phyloP scores from a whole-genome alignment of 352 stramenopile species.

The Phytophthora aleatoria region DNA sequence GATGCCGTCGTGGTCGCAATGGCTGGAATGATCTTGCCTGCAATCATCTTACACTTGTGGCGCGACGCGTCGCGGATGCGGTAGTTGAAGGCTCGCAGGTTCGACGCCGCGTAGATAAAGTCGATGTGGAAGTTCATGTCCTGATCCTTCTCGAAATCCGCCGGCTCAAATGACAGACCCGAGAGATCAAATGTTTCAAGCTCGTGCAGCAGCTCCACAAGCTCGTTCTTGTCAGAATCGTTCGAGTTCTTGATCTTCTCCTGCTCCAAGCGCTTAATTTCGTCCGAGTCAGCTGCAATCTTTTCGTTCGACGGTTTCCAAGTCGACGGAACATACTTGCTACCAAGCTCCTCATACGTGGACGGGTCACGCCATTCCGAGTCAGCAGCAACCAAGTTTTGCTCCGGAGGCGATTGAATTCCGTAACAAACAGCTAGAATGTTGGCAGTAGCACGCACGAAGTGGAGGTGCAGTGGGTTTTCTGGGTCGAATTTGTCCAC shows the following conservation, averaged over 20 bases:
- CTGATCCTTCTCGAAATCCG: slow-evolving; percentile 99
- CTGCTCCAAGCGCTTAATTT: slow-evolving; percentile 70
- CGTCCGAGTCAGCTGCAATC: slow-evolving; percentile 73
- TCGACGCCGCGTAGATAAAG: slow-evolving; percentile 98
- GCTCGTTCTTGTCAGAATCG: slow-evolving; percentile 66
- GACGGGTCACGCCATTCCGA: slow-evolving; percentile 80
- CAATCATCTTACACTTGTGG: slow-evolving; percentile 98
- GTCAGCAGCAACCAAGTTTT: slow-evolving; percentile 74
- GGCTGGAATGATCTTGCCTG: slow-evolving; percentile 99
- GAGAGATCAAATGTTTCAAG: slow-evolving; percentile 62
- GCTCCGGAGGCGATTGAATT: slow-evolving; percentile 70
- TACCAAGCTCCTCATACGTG: slow-evolving; percentile 63
- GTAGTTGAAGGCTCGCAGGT: slow-evolving; percentile 94
- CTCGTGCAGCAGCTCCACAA: slow-evolving; percentile 74
- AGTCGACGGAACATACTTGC: slow-evolving; percentile 43
- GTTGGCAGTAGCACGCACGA: slow-evolving; percentile 80
- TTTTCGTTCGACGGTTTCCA: slow-evolving; percentile 83
- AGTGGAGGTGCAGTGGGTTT: slow-evolving; percentile 77
- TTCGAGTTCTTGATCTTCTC: slow-evolving; percentile 68
- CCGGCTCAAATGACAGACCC: slow-evolving; percentile 70
- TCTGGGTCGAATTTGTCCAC: slow-evolving; percentile 64
- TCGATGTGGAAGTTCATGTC: slow-evolving; percentile 95
- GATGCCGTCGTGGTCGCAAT: slow-evolving; percentile 99
- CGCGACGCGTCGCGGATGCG: slow-evolving; percentile 81
- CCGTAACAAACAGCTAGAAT: slow-evolving; percentile 83